Base-by-base conservation (phyloP, 352 stramenopile species). In the Pythium periplocum region DNA sequence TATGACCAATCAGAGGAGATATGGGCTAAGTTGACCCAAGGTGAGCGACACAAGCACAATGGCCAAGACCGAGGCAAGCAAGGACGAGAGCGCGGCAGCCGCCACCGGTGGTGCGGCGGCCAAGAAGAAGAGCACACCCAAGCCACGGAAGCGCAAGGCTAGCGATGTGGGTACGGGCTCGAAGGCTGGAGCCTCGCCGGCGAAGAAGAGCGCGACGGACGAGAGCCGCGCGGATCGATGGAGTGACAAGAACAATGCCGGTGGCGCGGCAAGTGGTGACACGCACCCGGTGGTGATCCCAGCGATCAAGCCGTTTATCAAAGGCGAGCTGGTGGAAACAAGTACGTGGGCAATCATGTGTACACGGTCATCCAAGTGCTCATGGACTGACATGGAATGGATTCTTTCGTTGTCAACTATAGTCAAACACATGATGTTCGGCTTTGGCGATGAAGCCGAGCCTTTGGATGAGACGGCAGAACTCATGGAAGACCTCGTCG, bases 381-480 rank as follows among this genome's bases (percentile, higher is more conserved):
- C 0, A 26, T 26, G 17, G 17, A 26, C 17, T 26, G 17, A 26
- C 17, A 26, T 26, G 17, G 17, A 26, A 26, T 26, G 17, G 17
- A 26, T 26, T 48, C 7, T 31, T 48, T n/a, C 10, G 7, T 31
- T 48, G 43, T 35, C 34, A 11, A 36, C 17, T 43, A 17, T 47
- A 95, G 85, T 95, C 61, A 95, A 93, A 48, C 78, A 93, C 55
- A 95, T 95, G 85, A 86, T 95, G 61, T 91, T 93, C 51, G 85
- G 85, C 30, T 95, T 95, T 61, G 85, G 85, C 0, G 85, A 95
- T 45, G 80, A 86, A 45, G 53, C 58, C 2, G 77, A 90, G 45
- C 77, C 85, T 6, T 54, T 90, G 36, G 69, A 77, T n/a, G 85
- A 92, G 62, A 84, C 77, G 4, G 75, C 76, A 1, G 69, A 87